Evolutionary conservation across 495 filamentous ascomycete genomes (phyloP).

Genomic region (Podospora conica): DNA sequence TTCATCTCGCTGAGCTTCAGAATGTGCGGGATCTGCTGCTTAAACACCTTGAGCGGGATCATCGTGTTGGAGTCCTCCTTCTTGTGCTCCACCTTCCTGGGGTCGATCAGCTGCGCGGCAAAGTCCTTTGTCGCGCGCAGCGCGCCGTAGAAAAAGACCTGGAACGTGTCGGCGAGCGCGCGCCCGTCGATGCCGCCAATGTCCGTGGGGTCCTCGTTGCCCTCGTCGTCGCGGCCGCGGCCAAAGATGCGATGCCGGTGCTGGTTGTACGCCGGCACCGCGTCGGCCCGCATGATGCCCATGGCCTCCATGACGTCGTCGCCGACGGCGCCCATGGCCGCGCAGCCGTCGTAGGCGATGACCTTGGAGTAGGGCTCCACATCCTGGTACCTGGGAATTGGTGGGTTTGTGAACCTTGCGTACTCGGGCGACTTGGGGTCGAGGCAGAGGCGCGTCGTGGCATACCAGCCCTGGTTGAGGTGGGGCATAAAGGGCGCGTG

Average conservation of each 20-base stretch:
- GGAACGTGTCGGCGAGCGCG: background rate
- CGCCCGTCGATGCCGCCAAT: conserved; percentile 10
- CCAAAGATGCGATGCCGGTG: conserved; percentile 18
- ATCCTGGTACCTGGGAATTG: background rate
- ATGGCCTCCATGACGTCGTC: conserved; percentile 18
- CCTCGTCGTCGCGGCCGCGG: background rate
- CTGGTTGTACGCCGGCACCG: conserved; percentile 11
- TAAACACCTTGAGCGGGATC: background rate
- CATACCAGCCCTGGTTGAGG: conserved; percentile 14
- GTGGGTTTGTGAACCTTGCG: background rate
- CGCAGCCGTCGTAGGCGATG: conserved; percentile 20
- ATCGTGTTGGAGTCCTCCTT: background rate
- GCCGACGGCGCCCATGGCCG: conserved; percentile 20
- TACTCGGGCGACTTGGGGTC: background rate
- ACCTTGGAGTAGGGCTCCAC: conserved; percentile 6
- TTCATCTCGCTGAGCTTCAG: background rate
- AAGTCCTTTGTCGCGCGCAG: background rate
- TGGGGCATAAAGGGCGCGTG: conserved; percentile 10
- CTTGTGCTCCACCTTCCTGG: background rate
- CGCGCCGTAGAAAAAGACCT: conserved; percentile 11
- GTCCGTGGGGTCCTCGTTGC: background rate
- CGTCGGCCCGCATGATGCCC: background rate
- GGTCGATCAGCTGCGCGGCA: background rate
- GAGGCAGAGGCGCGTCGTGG: conserved; percentile 11
- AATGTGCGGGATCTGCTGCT: background rate